Conservation (phyloP, 1,284 basidiomycete genomes). For the Cryptococcus depauperatus region DNA sequence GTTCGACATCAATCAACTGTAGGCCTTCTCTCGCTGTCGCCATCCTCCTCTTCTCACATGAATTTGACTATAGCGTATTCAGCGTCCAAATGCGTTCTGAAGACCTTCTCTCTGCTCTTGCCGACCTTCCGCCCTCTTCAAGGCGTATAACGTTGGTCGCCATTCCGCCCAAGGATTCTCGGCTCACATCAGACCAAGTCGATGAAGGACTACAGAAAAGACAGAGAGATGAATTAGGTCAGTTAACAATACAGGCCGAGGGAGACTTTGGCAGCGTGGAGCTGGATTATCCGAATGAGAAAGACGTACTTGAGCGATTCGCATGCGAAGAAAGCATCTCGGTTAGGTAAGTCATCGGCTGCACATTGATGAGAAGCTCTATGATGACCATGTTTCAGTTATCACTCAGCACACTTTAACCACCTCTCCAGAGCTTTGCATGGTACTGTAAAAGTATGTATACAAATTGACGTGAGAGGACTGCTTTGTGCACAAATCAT, state of each 20-base stretch:
- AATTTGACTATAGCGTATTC: constrained; percentile 51
- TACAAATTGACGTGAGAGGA: constrained; percentile 72
- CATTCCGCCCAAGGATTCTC: constrained; percentile 50
- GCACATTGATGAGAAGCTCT: background rate
- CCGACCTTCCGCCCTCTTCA: constrained; percentile 75
- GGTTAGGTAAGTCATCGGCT: constrained; percentile 55
- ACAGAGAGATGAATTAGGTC: constrained; percentile 45
- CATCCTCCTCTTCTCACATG: constrained; percentile 7
- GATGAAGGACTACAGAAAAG: background rate
- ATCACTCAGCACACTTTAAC: constrained; percentile 65
- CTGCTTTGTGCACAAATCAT: constrained; percentile 77
- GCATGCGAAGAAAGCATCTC: constrained; percentile 62
- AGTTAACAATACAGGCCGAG: constrained; percentile 65
- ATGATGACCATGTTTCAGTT: constrained; percentile 49
- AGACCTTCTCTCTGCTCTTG: constrained; percentile 84
- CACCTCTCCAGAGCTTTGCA: constrained; percentile 65
- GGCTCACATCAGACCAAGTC: background rate
- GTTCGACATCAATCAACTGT: constrained; percentile 64
- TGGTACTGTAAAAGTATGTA: constrained; percentile 71
- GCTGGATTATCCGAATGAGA: constrained; percentile 90
- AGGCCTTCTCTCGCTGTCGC: too few relatives aligned
- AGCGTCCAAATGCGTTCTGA: constrained; percentile 88
- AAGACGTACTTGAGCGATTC: constrained; percentile 78
- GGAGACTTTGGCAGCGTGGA: constrained; percentile 76
- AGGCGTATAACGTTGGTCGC: constrained; percentile 74